A percentile compares a stretch with the other conserved stretches of the same genome.
These are phyloP conservation scores for Brettanomyces anomalus DNA, from an alignment of 805 yeast species.

Conservation along the genomic window DNA sequence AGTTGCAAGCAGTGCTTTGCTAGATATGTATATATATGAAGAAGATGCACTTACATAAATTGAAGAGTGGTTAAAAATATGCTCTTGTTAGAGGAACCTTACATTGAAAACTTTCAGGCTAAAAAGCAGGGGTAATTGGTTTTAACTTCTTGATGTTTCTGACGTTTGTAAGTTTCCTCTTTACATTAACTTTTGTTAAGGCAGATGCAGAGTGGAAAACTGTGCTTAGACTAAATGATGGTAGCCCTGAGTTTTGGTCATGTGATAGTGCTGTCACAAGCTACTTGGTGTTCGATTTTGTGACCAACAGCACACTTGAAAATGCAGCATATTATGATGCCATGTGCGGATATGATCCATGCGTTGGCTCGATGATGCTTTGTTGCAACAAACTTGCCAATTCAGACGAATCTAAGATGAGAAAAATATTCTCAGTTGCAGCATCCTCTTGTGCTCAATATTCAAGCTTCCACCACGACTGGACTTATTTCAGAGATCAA, in stretches of 20 bases:
- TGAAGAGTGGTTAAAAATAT: too few relatives aligned
- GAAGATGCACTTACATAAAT: too few relatives aligned
- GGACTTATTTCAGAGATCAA: conserved; percentile 11
- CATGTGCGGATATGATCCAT: conserved; percentile 6
- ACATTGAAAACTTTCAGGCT: too few relatives aligned
- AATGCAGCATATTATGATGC: conserved; percentile 4
- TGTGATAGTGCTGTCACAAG: conserved; percentile 7
- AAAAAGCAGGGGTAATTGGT: too few relatives aligned
- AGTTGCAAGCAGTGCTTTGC: too few relatives aligned
- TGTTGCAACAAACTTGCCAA: conserved; percentile 1
- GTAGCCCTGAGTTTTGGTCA: conserved; percentile 9
- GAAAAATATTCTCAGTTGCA: neutral
- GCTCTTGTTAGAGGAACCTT: too few relatives aligned
- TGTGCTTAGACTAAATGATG: neutral
- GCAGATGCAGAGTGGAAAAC: conserved; percentile 4
- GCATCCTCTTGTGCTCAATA: conserved; percentile 2
- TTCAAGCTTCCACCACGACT: conserved; percentile 10
- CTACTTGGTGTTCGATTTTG: conserved; percentile 7
- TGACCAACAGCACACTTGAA: neutral
- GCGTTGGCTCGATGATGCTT: conserved; percentile 3
- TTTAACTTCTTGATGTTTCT: neutral
- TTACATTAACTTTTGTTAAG: neutral
- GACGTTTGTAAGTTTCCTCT: neutral
- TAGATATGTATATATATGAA: too few relatives aligned
- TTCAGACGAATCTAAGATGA: neutral